Percentiles rank a stretch among this genome's conserved stretches.
Evolutionary conservation across 2,329 filamentous ascomycete genomes (phyloP).

Genomic region (Xylogone sp.): DNA sequence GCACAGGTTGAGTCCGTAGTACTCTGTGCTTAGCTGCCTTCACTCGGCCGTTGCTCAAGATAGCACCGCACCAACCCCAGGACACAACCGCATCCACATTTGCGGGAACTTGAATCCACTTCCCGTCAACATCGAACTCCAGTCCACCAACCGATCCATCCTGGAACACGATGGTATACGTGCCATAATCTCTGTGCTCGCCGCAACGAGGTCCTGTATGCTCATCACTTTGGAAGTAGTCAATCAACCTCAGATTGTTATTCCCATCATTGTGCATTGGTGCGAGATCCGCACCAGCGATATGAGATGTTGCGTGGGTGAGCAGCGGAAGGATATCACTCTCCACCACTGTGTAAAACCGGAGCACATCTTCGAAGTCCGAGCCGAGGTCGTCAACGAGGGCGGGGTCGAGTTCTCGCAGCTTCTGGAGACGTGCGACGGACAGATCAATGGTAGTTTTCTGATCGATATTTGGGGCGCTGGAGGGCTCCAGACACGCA

Average conservation of each 20-base stretch:
- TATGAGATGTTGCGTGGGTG: slow-evolving; percentile 1
- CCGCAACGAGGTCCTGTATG: slow-evolving; percentile 6
- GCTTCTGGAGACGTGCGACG: slow-evolving; percentile 1
- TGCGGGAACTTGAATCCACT: slow-evolving; percentile 9
- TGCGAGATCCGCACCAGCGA: slow-evolving; percentile 6
- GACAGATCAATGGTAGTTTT: slow-evolving; percentile 8
- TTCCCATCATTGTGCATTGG: slow-evolving; percentile 5
- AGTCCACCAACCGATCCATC: slow-evolving; percentile 10
- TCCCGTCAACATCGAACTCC: slow-evolving; percentile 10
- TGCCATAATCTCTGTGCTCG: slow-evolving; percentile 10
- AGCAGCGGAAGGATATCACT: slow-evolving; percentile 1
- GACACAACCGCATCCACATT: slow-evolving; percentile 11
- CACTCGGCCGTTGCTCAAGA: slow-evolving; percentile 8
- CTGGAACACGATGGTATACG: slow-evolving; percentile 8
- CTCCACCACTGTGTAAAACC: slow-evolving; percentile 6
- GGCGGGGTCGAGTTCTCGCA: slow-evolving; percentile 5
- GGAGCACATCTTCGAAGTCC: slow-evolving; percentile 6
- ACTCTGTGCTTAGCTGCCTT: slow-evolving; percentile 12
- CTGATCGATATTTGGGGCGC: slow-evolving; percentile 5
- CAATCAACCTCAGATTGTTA: slow-evolving; percentile 12
- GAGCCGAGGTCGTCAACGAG: slow-evolving; percentile 7
- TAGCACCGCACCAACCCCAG: slow-evolving; percentile 10
- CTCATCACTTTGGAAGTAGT: slow-evolving; percentile 7
- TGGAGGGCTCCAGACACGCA: slow-evolving; percentile 3
- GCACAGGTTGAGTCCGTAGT: slow-evolving; percentile 7